Evolutionary conservation across 306 rosid genomes (phyloP).

Genomic region (Dryas octopetala): DNA sequence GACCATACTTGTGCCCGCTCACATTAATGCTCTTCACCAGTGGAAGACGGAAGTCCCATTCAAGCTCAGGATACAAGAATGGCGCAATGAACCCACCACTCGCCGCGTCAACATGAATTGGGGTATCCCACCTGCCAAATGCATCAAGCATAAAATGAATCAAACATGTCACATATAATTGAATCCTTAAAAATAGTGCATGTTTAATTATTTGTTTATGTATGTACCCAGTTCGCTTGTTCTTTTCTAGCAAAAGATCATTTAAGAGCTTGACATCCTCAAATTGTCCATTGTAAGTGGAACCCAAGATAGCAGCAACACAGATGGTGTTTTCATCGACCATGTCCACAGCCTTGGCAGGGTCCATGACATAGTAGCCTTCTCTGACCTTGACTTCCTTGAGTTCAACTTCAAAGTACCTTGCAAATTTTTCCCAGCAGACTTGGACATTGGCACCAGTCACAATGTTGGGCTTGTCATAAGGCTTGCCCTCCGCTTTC

Average conservation of each 20-base stretch:
- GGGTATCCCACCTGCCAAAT: conserved; percentile 60
- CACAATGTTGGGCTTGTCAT: conserved; percentile 66
- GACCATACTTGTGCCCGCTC: conserved; percentile 85
- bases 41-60: conserved; percentile 83
- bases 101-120: conserved; percentile 83
- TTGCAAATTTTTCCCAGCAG: conserved; percentile 83
- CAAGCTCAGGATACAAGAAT: conserved; percentile 68
- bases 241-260: conserved; percentile 53
- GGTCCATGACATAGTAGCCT: conserved; percentile 83
- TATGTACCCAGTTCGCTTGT: conserved; percentile 55
- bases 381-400: conserved; percentile 69
- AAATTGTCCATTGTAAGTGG: conserved; percentile 77
- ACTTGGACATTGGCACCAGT: conserved; percentile 79
- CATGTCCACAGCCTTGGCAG: conserved; percentile 64
- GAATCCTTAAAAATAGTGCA: no score
- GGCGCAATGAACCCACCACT: conserved; percentile 89
- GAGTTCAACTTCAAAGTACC: conserved; percentile 72
- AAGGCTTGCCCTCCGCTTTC: conserved; percentile 57
- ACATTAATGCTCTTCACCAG: conserved; percentile 82
- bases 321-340: conserved; percentile 83
- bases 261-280: conserved; percentile 78
- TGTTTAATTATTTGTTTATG: no score
- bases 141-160: neutral
- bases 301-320: conserved; percentile 81
- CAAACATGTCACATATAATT: no score